These are phyloP conservation scores for Cryptococcus sp. DNA, from an alignment of 1,284 basidiomycete species.

Conservation along the genomic window DNA sequence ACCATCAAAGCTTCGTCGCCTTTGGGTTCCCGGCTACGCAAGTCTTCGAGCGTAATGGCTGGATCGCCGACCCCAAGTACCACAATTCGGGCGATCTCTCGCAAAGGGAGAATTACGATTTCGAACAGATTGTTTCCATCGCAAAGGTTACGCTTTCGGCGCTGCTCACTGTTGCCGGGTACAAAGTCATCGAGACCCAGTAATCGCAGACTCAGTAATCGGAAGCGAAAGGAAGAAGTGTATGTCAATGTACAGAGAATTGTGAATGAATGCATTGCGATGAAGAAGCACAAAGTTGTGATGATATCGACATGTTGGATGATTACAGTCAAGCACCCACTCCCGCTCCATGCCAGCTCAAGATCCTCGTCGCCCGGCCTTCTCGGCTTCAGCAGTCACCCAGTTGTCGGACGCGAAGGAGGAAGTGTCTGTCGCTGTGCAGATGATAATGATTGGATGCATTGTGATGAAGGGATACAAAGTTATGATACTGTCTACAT, in stretches of 20 bases:
- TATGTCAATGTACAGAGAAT: background rate
- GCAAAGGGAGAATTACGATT: slow-evolving; percentile 73
- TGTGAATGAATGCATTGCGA: slow-evolving; percentile 4
- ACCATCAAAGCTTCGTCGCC: slow-evolving; percentile 76
- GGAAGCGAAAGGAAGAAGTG: background rate
- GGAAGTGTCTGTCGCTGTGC: background rate
- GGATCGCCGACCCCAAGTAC: slow-evolving; percentile 76
- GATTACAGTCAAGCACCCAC: background rate
- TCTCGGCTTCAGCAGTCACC: slow-evolving; percentile 1
- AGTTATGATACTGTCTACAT: background rate
- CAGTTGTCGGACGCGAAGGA: background rate
- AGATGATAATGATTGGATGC: background rate
- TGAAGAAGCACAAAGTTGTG: background rate
- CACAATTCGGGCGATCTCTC: slow-evolving; percentile 69
- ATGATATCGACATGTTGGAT: background rate
- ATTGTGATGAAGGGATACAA: slow-evolving; percentile 5
- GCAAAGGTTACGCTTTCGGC: slow-evolving; percentile 70
- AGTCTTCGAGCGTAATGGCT: slow-evolving; percentile 68
- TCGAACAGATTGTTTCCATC: slow-evolving; percentile 74
- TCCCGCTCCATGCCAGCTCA: background rate
- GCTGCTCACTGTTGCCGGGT: slow-evolving; percentile 48
- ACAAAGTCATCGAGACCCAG: slow-evolving; percentile 7
- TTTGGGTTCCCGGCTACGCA: slow-evolving; percentile 80
- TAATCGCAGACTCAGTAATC: background rate
- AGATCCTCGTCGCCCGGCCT: too few species aligned